phyloP scores from a whole-genome alignment of 179 eudicot species.

The Vitellaria paradoxa region DNA sequence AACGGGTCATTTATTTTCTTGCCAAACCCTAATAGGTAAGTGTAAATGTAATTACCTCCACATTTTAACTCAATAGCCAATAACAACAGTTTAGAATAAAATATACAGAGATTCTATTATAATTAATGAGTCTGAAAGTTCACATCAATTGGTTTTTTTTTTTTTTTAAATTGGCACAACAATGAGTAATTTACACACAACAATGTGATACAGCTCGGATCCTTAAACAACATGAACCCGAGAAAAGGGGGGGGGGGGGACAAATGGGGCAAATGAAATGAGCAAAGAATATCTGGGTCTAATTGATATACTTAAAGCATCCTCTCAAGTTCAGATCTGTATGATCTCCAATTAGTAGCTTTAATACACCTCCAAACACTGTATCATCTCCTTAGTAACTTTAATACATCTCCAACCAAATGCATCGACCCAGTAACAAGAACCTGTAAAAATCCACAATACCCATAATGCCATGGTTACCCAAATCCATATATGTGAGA shows the following conservation, averaged over 20 bases:
- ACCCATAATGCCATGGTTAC: not conserved
- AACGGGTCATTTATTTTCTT: no score
- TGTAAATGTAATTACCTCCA: no score
- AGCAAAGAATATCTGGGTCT: not conserved
- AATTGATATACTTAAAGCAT: not conserved
- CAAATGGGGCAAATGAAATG: not conserved
- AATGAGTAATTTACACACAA: not conserved
- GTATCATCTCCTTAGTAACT: constrained; percentile 52
- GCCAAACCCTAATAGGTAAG: no score
- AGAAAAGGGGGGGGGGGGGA: not conserved
- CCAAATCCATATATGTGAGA: not conserved
- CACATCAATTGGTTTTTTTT: not conserved
- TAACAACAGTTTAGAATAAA: not conserved
- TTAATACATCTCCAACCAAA: constrained; percentile 86
- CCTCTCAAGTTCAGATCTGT: constrained; percentile 2
- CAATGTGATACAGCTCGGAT: not conserved
- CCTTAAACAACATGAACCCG: not conserved
- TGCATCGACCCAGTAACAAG: constrained; percentile 87
- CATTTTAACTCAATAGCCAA: not conserved
- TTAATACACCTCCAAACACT: constrained; percentile 68
- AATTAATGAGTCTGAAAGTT: not conserved
- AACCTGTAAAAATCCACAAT: constrained; percentile 39
- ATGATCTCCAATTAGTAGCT: constrained; percentile 56
- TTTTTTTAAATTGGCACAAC: not conserved
- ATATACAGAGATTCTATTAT: not conserved